Conservation (phyloP, 306 rosid species). For the Comarum palustre region DNA sequence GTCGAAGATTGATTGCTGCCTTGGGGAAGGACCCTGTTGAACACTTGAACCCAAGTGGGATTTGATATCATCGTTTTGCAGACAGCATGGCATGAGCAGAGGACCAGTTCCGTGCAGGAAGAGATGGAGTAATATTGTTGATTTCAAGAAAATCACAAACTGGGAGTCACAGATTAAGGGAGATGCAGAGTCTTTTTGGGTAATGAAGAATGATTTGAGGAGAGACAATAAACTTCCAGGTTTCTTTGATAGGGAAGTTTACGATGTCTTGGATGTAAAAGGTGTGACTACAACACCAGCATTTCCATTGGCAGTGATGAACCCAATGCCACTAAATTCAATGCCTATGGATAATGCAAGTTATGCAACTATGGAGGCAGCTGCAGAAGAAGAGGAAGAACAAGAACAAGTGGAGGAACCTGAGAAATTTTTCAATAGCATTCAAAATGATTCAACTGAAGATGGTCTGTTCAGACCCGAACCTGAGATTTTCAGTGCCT, state of each 20-base stretch:
- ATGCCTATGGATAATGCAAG: neutral
- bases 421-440: neutral
- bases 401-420: conserved; percentile 1
- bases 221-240: conserved; percentile 21
- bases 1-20: neutral
- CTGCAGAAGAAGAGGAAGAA: conserved; percentile 11
- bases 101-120: conserved; percentile 15
- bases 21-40: conserved; percentile 5
- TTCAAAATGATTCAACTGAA: conserved; percentile 6
- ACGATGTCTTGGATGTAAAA: conserved; percentile 5
- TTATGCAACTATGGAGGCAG: neutral
- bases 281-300: neutral
- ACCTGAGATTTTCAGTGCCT: too few species aligned
- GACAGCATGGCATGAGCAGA: neutral
- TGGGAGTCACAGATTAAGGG: conserved; percentile 6
- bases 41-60: conserved; percentile 23
- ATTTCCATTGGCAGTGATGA: conserved; percentile 3
- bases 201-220: conserved; percentile 19
- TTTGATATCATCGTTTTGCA: conserved; percentile 14
- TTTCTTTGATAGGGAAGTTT: conserved; percentile 22
- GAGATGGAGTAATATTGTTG: conserved; percentile 24
- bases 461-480: neutral
- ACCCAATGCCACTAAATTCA: neutral
- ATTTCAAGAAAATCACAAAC: conserved; percentile 20
- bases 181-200: conserved; percentile 14